Conservation (phyloP, 257 asterid species). For the Solanum gracilifrons region DNA sequence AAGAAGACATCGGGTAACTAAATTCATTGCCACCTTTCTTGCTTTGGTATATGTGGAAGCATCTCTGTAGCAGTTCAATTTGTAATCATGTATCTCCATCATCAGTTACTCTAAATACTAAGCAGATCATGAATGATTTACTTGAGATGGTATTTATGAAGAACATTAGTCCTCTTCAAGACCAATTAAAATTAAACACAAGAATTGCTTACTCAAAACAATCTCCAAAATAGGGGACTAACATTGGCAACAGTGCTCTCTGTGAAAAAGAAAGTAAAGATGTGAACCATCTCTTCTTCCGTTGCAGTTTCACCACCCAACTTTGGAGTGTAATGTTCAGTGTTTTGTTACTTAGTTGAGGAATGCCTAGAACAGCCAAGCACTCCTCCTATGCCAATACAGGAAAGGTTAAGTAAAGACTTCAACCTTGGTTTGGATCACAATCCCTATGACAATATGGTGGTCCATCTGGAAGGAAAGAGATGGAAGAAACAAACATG, state of each 20-base stretch:
- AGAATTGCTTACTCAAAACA: not conserved
- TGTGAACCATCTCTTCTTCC: not conserved
- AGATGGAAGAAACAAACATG: not conserved
- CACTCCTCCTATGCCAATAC: not conserved
- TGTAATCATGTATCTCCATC: not conserved
- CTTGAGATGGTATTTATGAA: not conserved
- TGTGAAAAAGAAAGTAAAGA: not conserved
- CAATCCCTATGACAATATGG: not conserved
- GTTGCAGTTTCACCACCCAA: not conserved
- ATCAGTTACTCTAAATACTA: not conserved
- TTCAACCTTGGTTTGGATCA: not conserved
- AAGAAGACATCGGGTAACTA: conserved; percentile 49
- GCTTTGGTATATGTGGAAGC: not conserved
- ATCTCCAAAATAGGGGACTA: not conserved
- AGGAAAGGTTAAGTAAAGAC: not conserved
- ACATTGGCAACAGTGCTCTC: not conserved
- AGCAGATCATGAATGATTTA: not conserved
- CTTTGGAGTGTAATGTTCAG: not conserved
- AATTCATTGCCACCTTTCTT: not conserved
- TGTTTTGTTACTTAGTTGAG: not conserved
- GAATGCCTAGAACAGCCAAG: not conserved
- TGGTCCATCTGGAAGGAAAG: not conserved
- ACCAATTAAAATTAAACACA: not conserved
- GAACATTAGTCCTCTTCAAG: not conserved
- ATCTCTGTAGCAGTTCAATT: not conserved